phyloP scores from a whole-genome alignment of 2,329 filamentous ascomycete genomes.

The Xylariaceae sp. region DNA sequence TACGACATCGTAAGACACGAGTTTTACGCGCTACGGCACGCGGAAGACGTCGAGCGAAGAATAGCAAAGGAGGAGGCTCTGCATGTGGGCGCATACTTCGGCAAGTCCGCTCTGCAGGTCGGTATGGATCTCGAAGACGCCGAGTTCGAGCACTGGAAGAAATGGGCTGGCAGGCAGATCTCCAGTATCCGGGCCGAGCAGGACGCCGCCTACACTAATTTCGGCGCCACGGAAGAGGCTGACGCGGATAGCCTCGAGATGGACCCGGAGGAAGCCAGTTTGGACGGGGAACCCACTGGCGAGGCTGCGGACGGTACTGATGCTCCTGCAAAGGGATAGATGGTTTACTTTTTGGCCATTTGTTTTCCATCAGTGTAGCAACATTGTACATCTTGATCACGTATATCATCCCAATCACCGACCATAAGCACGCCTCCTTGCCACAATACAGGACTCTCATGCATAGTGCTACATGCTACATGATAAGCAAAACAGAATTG shows the following conservation, averaged over 20 bases:
- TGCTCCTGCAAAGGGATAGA: neutral
- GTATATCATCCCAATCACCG: conserved; percentile 13
- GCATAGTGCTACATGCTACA: too few species aligned
- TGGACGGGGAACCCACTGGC: neutral
- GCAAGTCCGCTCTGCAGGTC: conserved; percentile 66
- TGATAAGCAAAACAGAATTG: too few species aligned
- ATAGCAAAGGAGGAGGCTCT: conserved; percentile 84
- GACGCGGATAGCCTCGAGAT: conserved; percentile 10
- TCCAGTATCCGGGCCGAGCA: conserved; percentile 23
- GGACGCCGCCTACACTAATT: conserved; percentile 25
- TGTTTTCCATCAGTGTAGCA: conserved; percentile 22
- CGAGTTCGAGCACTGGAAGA: conserved; percentile 77
- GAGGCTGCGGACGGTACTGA: neutral
- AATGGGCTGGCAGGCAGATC: conserved; percentile 29
- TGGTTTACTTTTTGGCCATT: neutral
- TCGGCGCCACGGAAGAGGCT: conserved; percentile 18
- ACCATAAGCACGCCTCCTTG: neutral
- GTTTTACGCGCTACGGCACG: conserved; percentile 79
- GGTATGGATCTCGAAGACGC: conserved; percentile 77
- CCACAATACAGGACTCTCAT: too few species aligned
- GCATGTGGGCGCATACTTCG: conserved; percentile 83
- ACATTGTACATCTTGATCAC: conserved; percentile 25
- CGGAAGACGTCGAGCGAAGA: conserved; percentile 74
- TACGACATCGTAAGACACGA: conserved; percentile 86
- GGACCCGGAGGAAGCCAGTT: neutral